phyloP scores from a whole-genome alignment of 768 basidiomycete genomes.

The Rhodocollybia butyracea region DNA sequence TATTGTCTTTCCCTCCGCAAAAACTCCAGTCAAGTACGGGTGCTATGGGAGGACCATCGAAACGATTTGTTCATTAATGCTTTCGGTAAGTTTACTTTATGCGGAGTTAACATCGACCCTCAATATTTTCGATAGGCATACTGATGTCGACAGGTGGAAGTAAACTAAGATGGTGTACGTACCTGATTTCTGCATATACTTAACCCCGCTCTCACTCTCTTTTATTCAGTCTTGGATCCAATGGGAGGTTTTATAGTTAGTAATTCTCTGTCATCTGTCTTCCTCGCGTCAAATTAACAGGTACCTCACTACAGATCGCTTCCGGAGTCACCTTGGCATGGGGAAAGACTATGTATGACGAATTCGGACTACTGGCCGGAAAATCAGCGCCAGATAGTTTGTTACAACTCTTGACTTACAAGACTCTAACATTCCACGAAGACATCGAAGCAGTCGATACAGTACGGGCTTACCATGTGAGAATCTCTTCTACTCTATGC shows the following conservation, averaged over 20 bases:
- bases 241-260: constrained; percentile 73
- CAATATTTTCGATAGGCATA: constrained; percentile 44
- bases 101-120: background rate
- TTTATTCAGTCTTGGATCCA: constrained; percentile 64
- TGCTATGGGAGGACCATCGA: constrained; percentile 95
- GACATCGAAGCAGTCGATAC: constrained; percentile 89
- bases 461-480: constrained; percentile 86
- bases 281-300: background rate
- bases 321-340: constrained; percentile 75
- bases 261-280: constrained; percentile 7
- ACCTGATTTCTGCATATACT: background rate
- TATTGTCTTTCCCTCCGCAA: constrained; percentile 80
- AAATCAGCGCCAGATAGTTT: constrained; percentile 92
- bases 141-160: constrained; percentile 84
- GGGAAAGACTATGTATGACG: constrained; percentile 68
- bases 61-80: constrained; percentile 88
- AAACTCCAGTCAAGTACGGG: constrained; percentile 86
- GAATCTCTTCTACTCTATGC: background rate
- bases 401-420: constrained; percentile 88
- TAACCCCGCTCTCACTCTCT: constrained; percentile 11
- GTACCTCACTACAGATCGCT: constrained; percentile 57
- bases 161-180: constrained; percentile 73
- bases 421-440: constrained; percentile 83
- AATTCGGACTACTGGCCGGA: constrained; percentile 88
- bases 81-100: constrained; percentile 46